Percentiles rank a stretch among this genome's conserved stretches.
These are phyloP conservation scores for Urtica urens DNA, from an alignment of 306 rosid species.

Conservation along the genomic window DNA sequence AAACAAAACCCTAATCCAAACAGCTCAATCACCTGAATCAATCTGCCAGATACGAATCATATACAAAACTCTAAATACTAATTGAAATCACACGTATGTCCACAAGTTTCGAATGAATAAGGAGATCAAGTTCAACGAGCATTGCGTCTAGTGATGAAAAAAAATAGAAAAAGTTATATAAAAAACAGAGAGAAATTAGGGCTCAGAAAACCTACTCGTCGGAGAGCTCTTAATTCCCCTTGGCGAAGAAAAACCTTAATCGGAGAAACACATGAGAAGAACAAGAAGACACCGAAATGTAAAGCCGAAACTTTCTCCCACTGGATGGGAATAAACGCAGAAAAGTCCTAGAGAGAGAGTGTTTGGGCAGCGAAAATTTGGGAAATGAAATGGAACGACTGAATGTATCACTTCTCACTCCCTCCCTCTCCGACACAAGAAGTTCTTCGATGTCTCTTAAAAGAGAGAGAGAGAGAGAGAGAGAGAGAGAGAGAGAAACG, in stretches of 20 bases:
- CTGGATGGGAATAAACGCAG: not conserved
- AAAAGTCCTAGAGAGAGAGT: not conserved
- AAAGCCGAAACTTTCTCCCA: not conserved
- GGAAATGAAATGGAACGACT: not conserved
- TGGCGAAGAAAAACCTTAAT: not conserved
- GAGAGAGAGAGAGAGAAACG: not conserved
- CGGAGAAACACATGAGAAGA: constrained; percentile 7
- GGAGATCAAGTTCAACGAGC: not conserved
- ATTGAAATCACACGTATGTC: not conserved
- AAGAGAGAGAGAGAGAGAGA: constrained; percentile 1
- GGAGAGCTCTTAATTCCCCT: not conserved
- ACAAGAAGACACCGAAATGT: not conserved
- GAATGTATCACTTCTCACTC: constrained; percentile 5
- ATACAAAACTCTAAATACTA: constrained; percentile 9
- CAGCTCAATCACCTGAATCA: constrained; percentile 5
- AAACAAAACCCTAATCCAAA: too few relatives aligned
- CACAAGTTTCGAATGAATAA: not conserved
- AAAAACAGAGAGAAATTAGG: constrained; percentile 14
- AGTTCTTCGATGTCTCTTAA: constrained; percentile 15
- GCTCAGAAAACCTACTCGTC: constrained; percentile 20
- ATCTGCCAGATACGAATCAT: constrained; percentile 11
- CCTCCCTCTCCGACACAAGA: constrained; percentile 12
- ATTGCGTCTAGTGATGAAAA: not conserved
- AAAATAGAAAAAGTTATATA: not conserved
- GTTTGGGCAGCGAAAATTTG: not conserved